Evolutionary conservation across 257 asterid genomes (phyloP), one percentile per base, ranked within the genome.

Genomic region (Ajuga chamaepitys): DNA sequence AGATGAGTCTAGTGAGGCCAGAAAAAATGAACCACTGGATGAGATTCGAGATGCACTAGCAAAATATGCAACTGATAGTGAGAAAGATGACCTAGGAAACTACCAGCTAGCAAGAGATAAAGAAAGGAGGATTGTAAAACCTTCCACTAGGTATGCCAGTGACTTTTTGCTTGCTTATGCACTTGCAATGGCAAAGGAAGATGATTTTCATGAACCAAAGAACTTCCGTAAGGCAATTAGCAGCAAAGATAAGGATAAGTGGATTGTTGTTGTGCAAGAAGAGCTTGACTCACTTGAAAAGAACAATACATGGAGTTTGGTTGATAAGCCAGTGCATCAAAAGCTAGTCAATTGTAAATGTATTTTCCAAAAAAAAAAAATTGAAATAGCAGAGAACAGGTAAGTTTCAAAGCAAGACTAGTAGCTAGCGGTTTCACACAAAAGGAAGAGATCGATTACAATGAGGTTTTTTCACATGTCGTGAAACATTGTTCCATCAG

Each of bases 21-120:
- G 12, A 0, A 2, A 2, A 10, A 11, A 0, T n/a, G n/a, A n/a
- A n/a, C n/a, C n/a, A 9, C 0, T 2, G 1, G 18, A 22, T 0
- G 35, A 21, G 0, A 11, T 0, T 42, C 2, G 0, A 13, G 18
- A 12, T 14, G 9, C 21, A 44, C 4, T 0, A 45, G 52, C 1
- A 16, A 24, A 6, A 3, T 9, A 45, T 6, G 24, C 2, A 2
- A n/a, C n/a, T n/a, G n/a, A n/a, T n/a, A n/a, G n/a, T n/a, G 18
- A 42, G 0, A 13, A 7, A 4, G 7, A 45, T 0, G 24, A 45
- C 0, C 2, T 45, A 2, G n/a, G 11, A 0, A 4, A 26, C 1
- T 25, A n/a, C 0, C 34, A 30, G 0, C 3, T 53, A 2, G 11
- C 40, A 4, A 53, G 59, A 53, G 59, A 53, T 3, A 53, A 21